These are phyloP conservation scores for Trypanosomatidae sp. DNA, from an alignment of 208 protist species.

Conservation along the genomic window DNA sequence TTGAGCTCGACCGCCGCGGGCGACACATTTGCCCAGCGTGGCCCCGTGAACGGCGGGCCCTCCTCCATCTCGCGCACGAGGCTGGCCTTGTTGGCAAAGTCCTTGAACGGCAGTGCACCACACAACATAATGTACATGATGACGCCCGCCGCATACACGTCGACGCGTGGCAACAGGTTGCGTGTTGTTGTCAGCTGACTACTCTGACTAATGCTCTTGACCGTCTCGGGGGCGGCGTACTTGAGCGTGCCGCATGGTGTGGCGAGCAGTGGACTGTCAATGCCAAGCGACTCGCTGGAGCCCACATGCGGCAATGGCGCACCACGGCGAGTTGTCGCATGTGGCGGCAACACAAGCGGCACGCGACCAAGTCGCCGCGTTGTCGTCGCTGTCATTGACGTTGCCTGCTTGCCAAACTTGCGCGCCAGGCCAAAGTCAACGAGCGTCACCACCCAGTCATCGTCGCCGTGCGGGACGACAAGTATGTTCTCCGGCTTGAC, in stretches of 20 bases:
- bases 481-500: constrained; percentile 85
- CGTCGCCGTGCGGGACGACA: constrained; percentile 15
- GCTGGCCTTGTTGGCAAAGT: constrained; percentile 41
- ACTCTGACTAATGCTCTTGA: constrained; percentile 46
- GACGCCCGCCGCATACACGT: constrained; percentile 62
- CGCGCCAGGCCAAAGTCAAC: constrained; percentile 80
- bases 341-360: not conserved
- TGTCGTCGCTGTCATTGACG: not conserved
- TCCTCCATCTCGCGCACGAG: constrained; percentile 59
- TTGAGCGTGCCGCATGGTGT: constrained; percentile 80
- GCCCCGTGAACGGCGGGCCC: constrained; percentile 32
- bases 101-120: constrained; percentile 58
- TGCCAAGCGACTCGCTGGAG: constrained; percentile 18
- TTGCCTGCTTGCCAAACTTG: constrained; percentile 6
- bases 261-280: constrained; percentile 62
- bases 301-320: constrained; percentile 1
- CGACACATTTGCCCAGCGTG: constrained; percentile 42
- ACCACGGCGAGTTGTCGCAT: not conserved
- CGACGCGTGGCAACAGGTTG: constrained; percentile 42
- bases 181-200: constrained; percentile 44
- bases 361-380: too few relatives aligned
- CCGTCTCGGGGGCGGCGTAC: constrained; percentile 75
- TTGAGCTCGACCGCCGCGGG: constrained; percentile 36
- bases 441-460: constrained; percentile 36
- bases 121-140: constrained; percentile 80